A percentile compares a stretch with the other conserved stretches of the same genome.
phyloP scores from a whole-genome alignment of 208 protist genomes.

The Acanthamoeba lenticulata region DNA sequence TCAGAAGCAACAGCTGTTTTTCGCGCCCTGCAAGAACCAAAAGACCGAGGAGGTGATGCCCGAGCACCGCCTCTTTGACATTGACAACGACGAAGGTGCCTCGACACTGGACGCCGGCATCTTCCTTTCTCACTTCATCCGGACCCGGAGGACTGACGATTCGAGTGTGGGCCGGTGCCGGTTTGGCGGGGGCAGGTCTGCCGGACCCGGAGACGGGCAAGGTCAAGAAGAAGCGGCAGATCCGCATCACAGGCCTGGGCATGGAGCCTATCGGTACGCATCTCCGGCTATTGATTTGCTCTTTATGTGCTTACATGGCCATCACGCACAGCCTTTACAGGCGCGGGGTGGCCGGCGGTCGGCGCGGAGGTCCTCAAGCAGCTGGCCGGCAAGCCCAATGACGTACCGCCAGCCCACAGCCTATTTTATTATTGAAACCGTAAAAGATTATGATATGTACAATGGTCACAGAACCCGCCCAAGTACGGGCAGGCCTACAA shows the following conservation, averaged over 20 bases:
- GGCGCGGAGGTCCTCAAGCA: constrained; percentile 56
- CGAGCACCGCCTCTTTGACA: constrained; percentile 72
- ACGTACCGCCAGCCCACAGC: not conserved
- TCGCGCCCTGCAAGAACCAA: constrained; percentile 68
- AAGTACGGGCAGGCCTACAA: constrained; percentile 26
- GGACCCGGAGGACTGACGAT: not conserved
- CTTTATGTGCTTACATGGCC: no score
- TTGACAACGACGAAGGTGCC: constrained; percentile 74
- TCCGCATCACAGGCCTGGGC: constrained; percentile 74
- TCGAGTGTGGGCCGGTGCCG: not conserved
- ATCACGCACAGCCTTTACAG: constrained; percentile 58
- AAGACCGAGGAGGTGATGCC: constrained; percentile 71
- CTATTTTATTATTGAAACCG: no score
- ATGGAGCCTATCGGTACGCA: constrained; percentile 26
- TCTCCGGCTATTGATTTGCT: not conserved
- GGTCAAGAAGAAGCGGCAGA: constrained; percentile 72
- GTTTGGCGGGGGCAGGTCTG: not conserved
- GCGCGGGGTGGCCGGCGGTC: constrained; percentile 68
- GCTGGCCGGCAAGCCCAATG: constrained; percentile 66
- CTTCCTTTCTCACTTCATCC: not conserved
- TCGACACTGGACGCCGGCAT: not conserved
- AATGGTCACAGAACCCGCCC: not conserved
- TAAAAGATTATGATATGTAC: no score
- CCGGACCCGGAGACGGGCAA: constrained; percentile 58
- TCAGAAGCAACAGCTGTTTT: constrained; percentile 81